Base-by-base conservation (phyloP, 176 grass and related monocot species). In the Carex littledalei region DNA sequence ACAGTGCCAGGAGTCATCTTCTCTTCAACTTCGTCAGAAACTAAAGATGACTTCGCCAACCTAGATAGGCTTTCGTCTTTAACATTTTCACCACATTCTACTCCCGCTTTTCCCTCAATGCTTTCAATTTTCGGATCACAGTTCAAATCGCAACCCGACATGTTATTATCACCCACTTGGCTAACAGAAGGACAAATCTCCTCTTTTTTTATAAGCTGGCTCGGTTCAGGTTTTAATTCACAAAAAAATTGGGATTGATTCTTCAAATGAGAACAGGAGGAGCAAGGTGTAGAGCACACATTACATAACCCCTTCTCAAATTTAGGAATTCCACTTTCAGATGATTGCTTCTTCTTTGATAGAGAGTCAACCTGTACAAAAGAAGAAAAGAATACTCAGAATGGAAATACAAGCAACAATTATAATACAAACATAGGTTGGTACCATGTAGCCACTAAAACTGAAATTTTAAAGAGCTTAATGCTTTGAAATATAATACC, bases 251-350 rank as follows among this genome's bases (percentile, higher is more conserved):
- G 72, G 9, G 56, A 4, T 85, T 66, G 63, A 61, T 90, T 84
- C 16, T 79, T 84, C 41, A 66, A 76, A 66, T 93, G 84, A 49
- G 65, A 70, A 81, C 88, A 93, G 59, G 70, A 86, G 11, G 63
- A 75, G 21, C 84, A 90, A 81, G 88, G 75, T 81, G 88, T 80
- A 84, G 32, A 88, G 29, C 84, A 90, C 58, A 90, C 62, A 74
- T 87, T 86, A 71, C 87, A 89, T 49, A 59, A 55, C 75, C 81
- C 82, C 39, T 78, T 50, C 60, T 86, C 31, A 59, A 82, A 74
- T 49, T 61, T 68, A 78, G 52, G 58, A 54, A 65, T 82, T 65
- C 81, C 21, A 18, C 63, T 81, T 55, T 65, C 68, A 54, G 43
- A 45, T 82, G 53, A 75, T 3, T 35, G 63, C 14, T 83, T 86